These are phyloP conservation scores for Gillenia trifoliata DNA, from an alignment of 306 rosid species.

Conservation along the genomic window DNA sequence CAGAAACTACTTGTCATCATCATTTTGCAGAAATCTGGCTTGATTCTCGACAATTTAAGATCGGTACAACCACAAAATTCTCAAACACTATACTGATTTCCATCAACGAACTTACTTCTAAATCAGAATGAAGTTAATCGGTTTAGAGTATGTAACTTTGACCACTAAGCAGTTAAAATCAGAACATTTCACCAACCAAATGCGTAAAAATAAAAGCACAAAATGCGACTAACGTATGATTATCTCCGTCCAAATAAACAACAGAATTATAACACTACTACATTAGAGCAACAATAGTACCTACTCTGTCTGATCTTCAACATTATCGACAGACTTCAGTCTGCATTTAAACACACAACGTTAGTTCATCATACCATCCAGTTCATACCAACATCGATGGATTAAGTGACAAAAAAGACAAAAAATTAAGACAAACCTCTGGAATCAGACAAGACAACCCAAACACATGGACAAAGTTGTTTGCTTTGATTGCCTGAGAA, in stretches of 20 bases:
- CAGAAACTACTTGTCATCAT: neutral
- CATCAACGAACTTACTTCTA: neutral
- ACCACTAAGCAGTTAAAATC: neutral
- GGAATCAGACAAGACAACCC: slow-evolving; percentile 87
- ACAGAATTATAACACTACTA: neutral
- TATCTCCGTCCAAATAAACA: neutral
- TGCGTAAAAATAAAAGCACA: neutral
- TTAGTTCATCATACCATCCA: neutral
- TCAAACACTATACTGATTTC: neutral
- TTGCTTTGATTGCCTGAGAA: slow-evolving; percentile 89
- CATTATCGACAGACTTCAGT: slow-evolving; percentile 73
- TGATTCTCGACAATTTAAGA: neutral
- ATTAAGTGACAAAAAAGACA: neutral
- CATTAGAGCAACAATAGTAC: slow-evolving; percentile 23
- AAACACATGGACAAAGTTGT: slow-evolving; percentile 74
- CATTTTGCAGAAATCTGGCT: neutral
- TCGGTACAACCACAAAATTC: neutral
- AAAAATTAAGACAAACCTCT: slow-evolving; percentile 43
- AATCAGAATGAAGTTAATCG: neutral
- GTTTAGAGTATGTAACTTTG: neutral
- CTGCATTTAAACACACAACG: slow-evolving; percentile 36
- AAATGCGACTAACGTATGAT: neutral
- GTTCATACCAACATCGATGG: neutral
- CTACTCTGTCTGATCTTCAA: slow-evolving; percentile 96
- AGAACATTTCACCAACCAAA: neutral